These are phyloP conservation scores for Nigrospora osmanthi DNA, from an alignment of 2,329 filamentous ascomycete species.

Conservation along the genomic window DNA sequence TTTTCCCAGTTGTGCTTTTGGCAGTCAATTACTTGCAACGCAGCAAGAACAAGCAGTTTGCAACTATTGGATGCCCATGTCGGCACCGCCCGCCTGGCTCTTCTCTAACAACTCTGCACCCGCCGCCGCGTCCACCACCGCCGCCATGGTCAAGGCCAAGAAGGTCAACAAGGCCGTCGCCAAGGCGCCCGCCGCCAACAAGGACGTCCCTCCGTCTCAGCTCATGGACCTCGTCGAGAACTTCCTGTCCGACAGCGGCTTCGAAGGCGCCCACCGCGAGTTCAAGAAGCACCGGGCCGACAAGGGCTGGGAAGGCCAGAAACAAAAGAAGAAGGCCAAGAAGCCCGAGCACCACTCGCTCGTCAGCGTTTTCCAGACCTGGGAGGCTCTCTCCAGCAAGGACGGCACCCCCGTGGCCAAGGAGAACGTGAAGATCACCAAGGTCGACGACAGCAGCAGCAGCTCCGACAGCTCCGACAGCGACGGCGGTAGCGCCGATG, in stretches of 20 bases:
- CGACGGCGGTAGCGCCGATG: conserved; percentile 26
- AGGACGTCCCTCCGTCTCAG: conserved; percentile 42
- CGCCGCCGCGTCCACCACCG: background rate
- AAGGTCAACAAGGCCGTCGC: conserved; percentile 13
- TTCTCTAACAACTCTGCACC: conserved; percentile 20
- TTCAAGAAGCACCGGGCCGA: conserved; percentile 56
- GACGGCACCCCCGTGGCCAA: conserved; percentile 16
- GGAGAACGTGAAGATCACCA: conserved; percentile 15
- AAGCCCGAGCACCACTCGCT: conserved; percentile 29
- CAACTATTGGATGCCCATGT: background rate
- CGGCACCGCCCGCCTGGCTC: conserved; percentile 20
- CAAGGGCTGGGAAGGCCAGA: conserved; percentile 34
- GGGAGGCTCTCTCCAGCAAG: conserved; percentile 33
- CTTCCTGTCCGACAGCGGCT: conserved; percentile 61
- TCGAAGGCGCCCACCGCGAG: conserved; percentile 50
- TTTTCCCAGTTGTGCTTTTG: too few species aligned
- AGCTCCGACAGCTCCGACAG: conserved; percentile 19
- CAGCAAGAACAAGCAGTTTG: background rate
- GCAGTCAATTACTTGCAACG: too few species aligned
- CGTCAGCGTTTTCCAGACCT: conserved; percentile 40
- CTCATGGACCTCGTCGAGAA: conserved; percentile 58
- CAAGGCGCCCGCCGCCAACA: conserved; percentile 12
- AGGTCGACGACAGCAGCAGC: conserved; percentile 19
- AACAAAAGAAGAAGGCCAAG: conserved; percentile 11
- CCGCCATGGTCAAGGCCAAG: conserved; percentile 2